Evolutionary conservation across 139 green algal genomes (phyloP).

Genomic region (Volvox africanus): DNA sequence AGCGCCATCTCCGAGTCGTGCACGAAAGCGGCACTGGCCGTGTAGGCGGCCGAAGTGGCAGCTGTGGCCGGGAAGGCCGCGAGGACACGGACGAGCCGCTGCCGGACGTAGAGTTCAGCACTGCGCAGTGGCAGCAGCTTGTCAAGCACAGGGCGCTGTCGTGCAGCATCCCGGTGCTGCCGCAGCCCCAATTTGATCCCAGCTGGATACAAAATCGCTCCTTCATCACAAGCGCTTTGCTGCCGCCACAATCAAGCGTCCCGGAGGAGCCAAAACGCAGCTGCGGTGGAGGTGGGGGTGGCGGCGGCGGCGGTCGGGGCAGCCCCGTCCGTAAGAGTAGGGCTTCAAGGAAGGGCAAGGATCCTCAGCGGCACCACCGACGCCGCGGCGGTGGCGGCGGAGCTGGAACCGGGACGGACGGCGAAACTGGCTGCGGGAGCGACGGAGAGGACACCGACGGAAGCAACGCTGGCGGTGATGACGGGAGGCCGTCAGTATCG

Average conservation of each 20-base stretch:
- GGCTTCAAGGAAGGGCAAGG: neutral
- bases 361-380: neutral
- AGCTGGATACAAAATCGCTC: slow-evolving; percentile 6
- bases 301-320: neutral
- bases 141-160: slow-evolving; percentile 14
- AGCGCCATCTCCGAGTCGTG: slow-evolving; percentile 5
- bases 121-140: slow-evolving; percentile 35
- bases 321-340: neutral
- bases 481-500: neutral
- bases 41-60: neutral
- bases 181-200: slow-evolving; percentile 20
- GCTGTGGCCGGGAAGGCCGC: neutral
- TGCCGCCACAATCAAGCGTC: neutral
- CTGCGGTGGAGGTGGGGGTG: neutral
- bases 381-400: neutral
- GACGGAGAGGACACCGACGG: neutral
- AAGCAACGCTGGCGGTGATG: neutral
- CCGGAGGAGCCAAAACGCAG: neutral
- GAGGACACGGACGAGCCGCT: neutral
- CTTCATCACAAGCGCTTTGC: slow-evolving; percentile 23
- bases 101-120: neutral
- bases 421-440: neutral
- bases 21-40: neutral
- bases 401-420: neutral
- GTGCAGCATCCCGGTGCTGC: slow-evolving; percentile 34